These are phyloP conservation scores for Fusarium tricinctum DNA, from an alignment of 2,329 filamentous ascomycete genomes.

Conservation along the genomic window DNA sequence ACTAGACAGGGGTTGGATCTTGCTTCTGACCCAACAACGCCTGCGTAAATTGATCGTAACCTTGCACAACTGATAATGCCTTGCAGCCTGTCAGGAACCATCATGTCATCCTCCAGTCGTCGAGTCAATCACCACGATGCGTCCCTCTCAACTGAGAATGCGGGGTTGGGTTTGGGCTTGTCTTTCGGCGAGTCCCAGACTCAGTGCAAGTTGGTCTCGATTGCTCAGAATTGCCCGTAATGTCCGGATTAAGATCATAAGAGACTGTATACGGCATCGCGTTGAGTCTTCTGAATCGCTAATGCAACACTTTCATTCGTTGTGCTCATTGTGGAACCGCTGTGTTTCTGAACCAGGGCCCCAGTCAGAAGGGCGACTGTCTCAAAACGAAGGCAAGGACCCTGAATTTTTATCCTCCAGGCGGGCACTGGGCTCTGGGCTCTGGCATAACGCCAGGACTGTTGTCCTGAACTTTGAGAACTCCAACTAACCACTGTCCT, in stretches of 20 bases:
- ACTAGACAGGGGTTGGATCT: constrained; percentile 44
- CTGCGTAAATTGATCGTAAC: constrained; percentile 37
- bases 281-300: constrained; percentile 32
- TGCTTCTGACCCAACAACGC: constrained; percentile 43
- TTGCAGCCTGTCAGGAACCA: constrained; percentile 34
- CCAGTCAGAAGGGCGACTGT: constrained; percentile 41
- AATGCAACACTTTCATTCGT: constrained; percentile 38
- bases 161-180: constrained; percentile 9
- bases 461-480: constrained; percentile 4
- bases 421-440: constrained; percentile 2
- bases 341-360: constrained; percentile 44
- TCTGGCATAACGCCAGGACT: not conserved
- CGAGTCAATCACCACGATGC: constrained; percentile 22
- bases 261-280: constrained; percentile 22
- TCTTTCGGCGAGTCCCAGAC: constrained; percentile 25
- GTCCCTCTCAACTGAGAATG: constrained; percentile 16
- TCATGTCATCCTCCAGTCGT: constrained; percentile 23
- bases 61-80: constrained; percentile 40
- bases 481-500: constrained; percentile 26
- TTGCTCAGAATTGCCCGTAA: constrained; percentile 10
- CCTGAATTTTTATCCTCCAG: constrained; percentile 34
- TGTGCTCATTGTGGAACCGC: constrained; percentile 38
- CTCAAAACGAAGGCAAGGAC: constrained; percentile 45
- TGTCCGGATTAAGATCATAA: constrained; percentile 12
- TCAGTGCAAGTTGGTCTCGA: constrained; percentile 23